Evolutionary conservation across 2,329 filamentous ascomycete genomes (phyloP).

Genomic region (Penicillium hordei): DNA sequence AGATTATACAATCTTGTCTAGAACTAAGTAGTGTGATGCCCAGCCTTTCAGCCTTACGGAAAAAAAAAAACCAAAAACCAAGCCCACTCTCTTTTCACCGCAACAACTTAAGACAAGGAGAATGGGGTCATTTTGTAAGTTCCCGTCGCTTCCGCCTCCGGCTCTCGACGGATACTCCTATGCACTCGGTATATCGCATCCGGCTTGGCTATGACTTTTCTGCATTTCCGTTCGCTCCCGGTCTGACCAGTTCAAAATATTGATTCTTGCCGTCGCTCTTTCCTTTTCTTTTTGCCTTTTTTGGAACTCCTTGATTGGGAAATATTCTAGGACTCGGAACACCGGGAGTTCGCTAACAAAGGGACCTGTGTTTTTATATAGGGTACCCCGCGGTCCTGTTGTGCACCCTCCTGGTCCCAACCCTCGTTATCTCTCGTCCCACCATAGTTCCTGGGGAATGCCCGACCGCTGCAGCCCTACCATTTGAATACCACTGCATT

Average conservation of each 20-base stretch:
- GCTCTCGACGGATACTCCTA: slow-evolving; percentile 26
- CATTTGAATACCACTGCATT: slow-evolving; percentile 17
- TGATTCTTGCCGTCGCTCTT: slow-evolving; percentile 1
- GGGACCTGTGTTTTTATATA: slow-evolving; percentile 11
- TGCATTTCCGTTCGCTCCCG: slow-evolving; percentile 30
- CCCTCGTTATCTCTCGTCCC: slow-evolving; percentile 19
- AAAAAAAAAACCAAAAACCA: too few species aligned
- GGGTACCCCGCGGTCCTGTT: slow-evolving; percentile 13
- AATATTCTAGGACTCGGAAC: slow-evolving; percentile 9
- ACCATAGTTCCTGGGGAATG: slow-evolving; percentile 18
- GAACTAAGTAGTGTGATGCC: background rate
- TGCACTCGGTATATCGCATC: slow-evolving; percentile 22
- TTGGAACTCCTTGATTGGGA: background rate
- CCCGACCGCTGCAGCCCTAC: slow-evolving; percentile 10
- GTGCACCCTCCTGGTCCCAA: slow-evolving; percentile 11
- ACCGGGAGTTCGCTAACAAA: slow-evolving; percentile 4
- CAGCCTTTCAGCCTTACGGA: background rate
- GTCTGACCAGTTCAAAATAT: slow-evolving; percentile 20
- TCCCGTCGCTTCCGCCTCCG: slow-evolving; percentile 24
- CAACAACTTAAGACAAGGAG: slow-evolving; percentile 7
- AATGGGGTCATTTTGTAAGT: slow-evolving; percentile 29
- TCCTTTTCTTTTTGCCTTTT: slow-evolving; percentile 1
- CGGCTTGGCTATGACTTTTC: slow-evolving; percentile 24
- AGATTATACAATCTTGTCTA: background rate
- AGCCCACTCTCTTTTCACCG: background rate